Evolutionary conservation across 345 rosid genomes (phyloP).

Genomic region (Rhizophora apiculata): DNA sequence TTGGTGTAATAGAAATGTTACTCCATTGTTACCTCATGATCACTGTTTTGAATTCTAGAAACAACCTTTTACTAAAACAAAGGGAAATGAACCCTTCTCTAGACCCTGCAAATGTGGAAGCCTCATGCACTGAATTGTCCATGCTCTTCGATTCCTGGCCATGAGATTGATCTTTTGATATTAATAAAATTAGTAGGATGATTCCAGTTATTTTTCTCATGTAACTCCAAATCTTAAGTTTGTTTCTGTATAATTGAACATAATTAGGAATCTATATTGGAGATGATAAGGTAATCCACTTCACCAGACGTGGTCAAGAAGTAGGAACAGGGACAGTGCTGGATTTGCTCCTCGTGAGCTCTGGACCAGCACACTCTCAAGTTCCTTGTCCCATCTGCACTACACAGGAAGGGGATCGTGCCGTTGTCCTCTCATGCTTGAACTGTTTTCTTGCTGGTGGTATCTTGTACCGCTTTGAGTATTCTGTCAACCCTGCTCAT

Average conservation of each 20-base stretch:
- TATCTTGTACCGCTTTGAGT: conserved; percentile 67
- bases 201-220: not conserved
- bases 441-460: conserved; percentile 91
- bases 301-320: conserved; percentile 88
- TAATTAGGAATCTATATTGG: conserved; percentile 79
- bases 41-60: no score
- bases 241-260: not conserved
- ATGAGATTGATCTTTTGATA: no score
- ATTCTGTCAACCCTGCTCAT: conserved; percentile 68
- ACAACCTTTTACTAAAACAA: no score
- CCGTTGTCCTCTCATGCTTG: conserved; percentile 77
- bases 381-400: conserved; percentile 65
- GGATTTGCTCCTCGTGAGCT: conserved; percentile 68
- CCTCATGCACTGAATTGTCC: no score
- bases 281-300: conserved; percentile 73
- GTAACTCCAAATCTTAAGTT: not conserved
- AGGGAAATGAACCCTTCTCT: no score
- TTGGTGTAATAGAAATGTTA: no score
- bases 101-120: no score
- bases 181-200: no score
- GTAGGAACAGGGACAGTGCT: conserved; percentile 83
- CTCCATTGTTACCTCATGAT: no score
- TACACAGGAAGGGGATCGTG: conserved; percentile 48
- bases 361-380: conserved; percentile 52
- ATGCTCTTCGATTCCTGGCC: no score